Evolutionary conservation across 2,329 filamentous ascomycete genomes (phyloP), one percentile per base, ranked within the genome.

Genomic region (Pseudofabraea citricarpa): DNA sequence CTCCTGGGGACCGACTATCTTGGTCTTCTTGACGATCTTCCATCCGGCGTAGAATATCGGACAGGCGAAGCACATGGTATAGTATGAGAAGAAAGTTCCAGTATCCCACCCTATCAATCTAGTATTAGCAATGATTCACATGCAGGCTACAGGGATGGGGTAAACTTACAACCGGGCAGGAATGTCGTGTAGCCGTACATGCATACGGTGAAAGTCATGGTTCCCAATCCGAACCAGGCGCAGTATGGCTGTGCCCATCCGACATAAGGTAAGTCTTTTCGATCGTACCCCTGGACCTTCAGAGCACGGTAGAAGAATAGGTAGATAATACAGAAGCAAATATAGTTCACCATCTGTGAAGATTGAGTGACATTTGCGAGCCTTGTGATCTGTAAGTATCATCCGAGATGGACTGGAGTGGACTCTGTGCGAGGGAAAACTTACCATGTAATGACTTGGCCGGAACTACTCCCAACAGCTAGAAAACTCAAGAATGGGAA

Each of bases 21-120:
- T 77, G 0, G 83, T 86, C 58, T 69, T 75, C 59, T 84, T 79
- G 44, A 79, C 47, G 3, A 85, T 15, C 62, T 90, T 90, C 79
- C 83, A 90, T 2, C 73, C 75, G 4, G 86, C 29, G 57, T 78
- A 89, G 6, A 38, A 9, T 5, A 90, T 64, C 0, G 83, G 53
- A 0, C 82, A 84, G 54, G 85, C 86, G 2, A 87, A 61, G 8
- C 73, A 74, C 42, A 89, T 75, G 36, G 79, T 79, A 62, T 89
- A 89, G 3, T 67, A 70, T 63, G 88, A 88, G 20, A 90, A 61
- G 57, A 90, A 90, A 6, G 47, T 80, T 73, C 86, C 86, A 90
- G 1, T 73, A 72, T 0, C 74, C 74, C 0, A 82, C 79, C 31
- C 89, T 58, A 55, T 89, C 90, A 1, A 88, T 83, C 0, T 79